Conservation (phyloP, 2,329 filamentous ascomycete species). For the Botrytis pseudocinerea region DNA sequence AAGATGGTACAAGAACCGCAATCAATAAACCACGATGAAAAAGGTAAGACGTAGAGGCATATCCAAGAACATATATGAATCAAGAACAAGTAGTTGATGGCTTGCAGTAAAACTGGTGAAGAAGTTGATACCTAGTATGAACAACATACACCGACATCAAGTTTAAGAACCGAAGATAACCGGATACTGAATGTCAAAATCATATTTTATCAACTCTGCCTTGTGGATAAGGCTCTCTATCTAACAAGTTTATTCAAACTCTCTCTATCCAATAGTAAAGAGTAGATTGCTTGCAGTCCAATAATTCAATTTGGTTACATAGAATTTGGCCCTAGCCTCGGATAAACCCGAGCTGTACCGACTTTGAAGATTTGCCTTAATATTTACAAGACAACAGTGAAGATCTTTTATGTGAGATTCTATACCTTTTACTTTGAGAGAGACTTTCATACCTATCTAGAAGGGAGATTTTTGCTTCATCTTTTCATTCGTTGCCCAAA, state of each 20-base stretch:
- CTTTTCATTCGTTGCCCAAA: not conserved
- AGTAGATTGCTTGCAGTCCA: not conserved
- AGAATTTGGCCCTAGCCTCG: not conserved
- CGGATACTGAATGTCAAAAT: not conserved
- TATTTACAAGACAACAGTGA: not conserved
- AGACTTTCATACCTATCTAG: not conserved
- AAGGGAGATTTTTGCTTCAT: no score
- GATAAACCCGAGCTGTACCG: not conserved
- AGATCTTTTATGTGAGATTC: not conserved
- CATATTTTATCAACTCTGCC: not conserved
- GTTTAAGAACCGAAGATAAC: not conserved
- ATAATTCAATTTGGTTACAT: not conserved
- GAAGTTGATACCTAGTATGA: accelerated
- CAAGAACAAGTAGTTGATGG: not conserved
- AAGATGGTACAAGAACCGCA: not conserved
- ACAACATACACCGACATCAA: not conserved
- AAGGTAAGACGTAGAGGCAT: not conserved
- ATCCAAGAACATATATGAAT: no score
- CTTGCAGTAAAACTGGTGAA: not conserved
- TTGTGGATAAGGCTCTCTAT: not conserved
- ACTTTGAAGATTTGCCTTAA: not conserved
- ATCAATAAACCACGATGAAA: not conserved
- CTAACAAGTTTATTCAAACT: not conserved
- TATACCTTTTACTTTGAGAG: not conserved
- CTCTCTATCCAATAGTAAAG: not conserved